A percentile compares a stretch with the other conserved stretches of the same genome.
These are phyloP conservation scores for Trichophyton benhamiae DNA, from an alignment of 2,329 filamentous ascomycete species.

Conservation along the genomic window DNA sequence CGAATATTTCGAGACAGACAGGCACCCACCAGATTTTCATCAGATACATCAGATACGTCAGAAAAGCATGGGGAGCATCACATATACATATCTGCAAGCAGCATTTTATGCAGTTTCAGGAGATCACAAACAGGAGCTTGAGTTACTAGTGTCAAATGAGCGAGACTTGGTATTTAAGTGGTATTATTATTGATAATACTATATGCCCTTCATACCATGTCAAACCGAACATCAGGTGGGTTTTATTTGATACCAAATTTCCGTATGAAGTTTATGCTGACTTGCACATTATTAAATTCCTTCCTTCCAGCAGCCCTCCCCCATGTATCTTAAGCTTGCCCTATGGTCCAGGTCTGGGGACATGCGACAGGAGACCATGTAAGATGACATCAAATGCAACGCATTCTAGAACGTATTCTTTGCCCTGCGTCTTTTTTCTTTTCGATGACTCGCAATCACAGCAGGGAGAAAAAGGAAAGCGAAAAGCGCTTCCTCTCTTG, in stretches of 20 bases:
- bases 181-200: no score
- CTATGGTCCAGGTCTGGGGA: neutral
- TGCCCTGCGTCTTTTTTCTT: neutral
- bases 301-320: neutral
- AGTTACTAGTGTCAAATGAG: neutral
- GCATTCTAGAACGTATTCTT: constrained; percentile 2
- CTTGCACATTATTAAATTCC: neutral
- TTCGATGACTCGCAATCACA: neutral
- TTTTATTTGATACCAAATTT: neutral
- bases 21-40: neutral
- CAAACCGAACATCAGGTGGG: neutral
- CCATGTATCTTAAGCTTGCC: neutral
- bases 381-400: constrained; percentile 2
- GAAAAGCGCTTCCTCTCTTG: no score
- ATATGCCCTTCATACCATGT: no score
- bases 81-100: neutral
- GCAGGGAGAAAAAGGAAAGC: neutral
- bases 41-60: neutral
- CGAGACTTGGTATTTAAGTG: neutral
- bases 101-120: neutral
- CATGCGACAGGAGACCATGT: constrained; percentile 1
- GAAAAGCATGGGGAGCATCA: neutral
- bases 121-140: neutral
- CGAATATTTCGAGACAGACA: neutral
- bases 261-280: neutral